Base-by-base conservation (phyloP, 2,329 filamentous ascomycete species). In the Neofusicoccum sp. region DNA sequence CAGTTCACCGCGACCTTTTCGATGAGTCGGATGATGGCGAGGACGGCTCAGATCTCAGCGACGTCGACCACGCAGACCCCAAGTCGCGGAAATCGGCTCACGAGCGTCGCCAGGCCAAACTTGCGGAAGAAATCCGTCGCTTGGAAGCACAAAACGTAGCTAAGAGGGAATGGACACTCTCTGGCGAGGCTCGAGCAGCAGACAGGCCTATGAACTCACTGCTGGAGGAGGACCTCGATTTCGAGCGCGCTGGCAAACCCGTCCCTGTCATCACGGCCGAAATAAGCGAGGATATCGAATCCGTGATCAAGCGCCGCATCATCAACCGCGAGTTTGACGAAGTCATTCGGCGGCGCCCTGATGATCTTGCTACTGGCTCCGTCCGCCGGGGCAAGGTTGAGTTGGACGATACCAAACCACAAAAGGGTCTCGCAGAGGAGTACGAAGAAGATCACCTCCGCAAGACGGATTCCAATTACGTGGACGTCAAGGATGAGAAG, bases 371-470 rank as follows among this genome's bases (percentile, higher is more conserved):
- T 45, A 82, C 85, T 4, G 85, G 87, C 34, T 77, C 79, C 16
- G 80, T 84, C 3, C 85, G 89, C 31, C 86, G 91, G 63, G 90
- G 90, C 3, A 85, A 89, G 58, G 82, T 93, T 63, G 89, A 93
- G 64, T 81, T 98, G 9, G 90, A 96, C 68, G 93, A 98, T 74
- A 88, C 83, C 67, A 97, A 96, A 76, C 85, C 87, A n/a, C 86
- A 89, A 71, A 89, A 96, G 75, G 87, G 91, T 64, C 85, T 99
- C 11, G 93, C 92, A 0, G 93, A 97, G 69, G 82, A 96, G 54
- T 99, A 98, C 78, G 95, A 98, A 76, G 89, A 95, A 71, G 93
- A 98, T 67, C 91, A 96, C 74, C 80, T 93, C 64, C 88, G 90
- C 71, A 82, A 85, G 58, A 84, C 85, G 2, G 90, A 97, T 73